Base-by-base conservation (phyloP, 176 grass and related monocot genomes). In the Pharus latifolius region DNA sequence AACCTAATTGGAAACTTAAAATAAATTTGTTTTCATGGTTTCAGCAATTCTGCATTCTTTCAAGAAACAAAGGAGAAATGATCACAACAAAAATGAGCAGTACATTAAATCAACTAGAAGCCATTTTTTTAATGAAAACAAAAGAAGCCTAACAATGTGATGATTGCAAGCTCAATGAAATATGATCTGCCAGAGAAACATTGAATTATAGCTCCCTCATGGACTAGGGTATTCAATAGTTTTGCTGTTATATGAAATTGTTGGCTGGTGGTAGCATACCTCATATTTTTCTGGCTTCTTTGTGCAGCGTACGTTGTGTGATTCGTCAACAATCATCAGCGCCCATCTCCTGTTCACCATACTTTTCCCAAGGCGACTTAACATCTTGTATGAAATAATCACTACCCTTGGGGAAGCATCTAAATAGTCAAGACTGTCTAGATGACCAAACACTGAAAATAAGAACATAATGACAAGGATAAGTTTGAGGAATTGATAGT, bases 241-340 rank as follows among this genome's bases (percentile, higher is more conserved):
- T 56, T 9, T 33, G 17, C 27, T 60, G 25, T 59, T 23, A 55
- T 18, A 79, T 52, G 40, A 45, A 2, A 78, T 23, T 23, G 34
- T 66, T 67, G 48, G 54, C 29, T 54, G 17, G 23, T 46, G 27
- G 26, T 41, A 72, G 60, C 44, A 41, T 80, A 96, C 93, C 86
- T 92, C 86, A 46, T 82, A 55, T 78, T 81, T 90, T 72, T 97
- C 86, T 32, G 76, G 23, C 11, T 78, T 77, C 73, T 67, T 80
- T 43, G 89, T 92, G 80, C 93, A 97, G 46, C 93, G 93, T 83
- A 97, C 73, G 61, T 97, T 97, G 62, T 97, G 93, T 20, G 93
- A 97, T 89, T 97, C 93, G 75, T 97, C 93, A 72, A 92, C 44
- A 62, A 97, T 92, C 86, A 97, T 84, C 75, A 97, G 56, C 67